These are phyloP conservation scores for Nakaseomyces kungkrabaensis DNA, from an alignment of 1,139 yeast genomes.

Conservation along the genomic window DNA sequence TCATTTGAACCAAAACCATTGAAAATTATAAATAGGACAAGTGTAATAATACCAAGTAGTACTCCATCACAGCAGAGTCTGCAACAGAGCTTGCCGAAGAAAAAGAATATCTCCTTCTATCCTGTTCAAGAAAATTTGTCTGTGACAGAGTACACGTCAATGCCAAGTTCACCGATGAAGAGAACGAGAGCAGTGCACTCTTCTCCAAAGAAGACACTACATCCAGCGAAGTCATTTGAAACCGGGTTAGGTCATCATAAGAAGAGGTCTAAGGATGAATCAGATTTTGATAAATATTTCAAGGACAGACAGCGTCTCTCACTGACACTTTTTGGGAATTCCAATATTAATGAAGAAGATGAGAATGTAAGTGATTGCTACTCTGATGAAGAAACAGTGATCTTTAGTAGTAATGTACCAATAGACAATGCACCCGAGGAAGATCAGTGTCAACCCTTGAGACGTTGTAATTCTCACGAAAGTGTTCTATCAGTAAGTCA, in stretches of 20 bases:
- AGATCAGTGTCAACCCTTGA: constrained; percentile 17
- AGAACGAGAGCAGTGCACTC: neutral
- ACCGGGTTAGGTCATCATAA: constrained; percentile 16
- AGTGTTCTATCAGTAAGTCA: constrained; percentile 26
- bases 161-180: constrained; percentile 16
- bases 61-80: neutral
- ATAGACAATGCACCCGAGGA: constrained; percentile 8
- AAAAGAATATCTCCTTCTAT: constrained; percentile 5
- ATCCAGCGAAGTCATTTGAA: constrained; percentile 23
- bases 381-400: constrained; percentile 28
- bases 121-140: neutral
- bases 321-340: constrained; percentile 16
- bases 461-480: constrained; percentile 32
- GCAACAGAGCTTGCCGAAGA: neutral
- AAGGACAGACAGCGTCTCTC: constrained; percentile 27
- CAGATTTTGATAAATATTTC: constrained; percentile 16
- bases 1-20: constrained; percentile 26
- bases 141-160: constrained; percentile 11
- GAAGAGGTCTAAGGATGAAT: constrained; percentile 6
- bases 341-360: constrained; percentile 13
- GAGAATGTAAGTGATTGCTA: constrained; percentile 15
- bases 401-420: constrained; percentile 11
- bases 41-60: constrained; percentile 3
- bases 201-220: constrained; percentile 9
- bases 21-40: constrained; percentile 20